phyloP scores from a whole-genome alignment of 2,329 filamentous ascomycete species.

The Furcasterigmium sp. region DNA sequence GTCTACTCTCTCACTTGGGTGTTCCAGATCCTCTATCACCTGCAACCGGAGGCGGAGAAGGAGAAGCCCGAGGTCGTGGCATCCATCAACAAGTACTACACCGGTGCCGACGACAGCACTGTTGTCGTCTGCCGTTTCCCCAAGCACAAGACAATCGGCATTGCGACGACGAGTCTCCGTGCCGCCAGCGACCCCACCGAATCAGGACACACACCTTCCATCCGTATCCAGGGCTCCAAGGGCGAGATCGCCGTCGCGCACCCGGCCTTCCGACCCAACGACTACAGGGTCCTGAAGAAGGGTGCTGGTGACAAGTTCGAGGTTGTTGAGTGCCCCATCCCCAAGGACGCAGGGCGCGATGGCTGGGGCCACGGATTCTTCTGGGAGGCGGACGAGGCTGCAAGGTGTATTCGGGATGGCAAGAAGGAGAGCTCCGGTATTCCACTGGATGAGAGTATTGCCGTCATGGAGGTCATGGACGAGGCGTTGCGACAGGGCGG shows the following conservation, averaged over 20 bases:
- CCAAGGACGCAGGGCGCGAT: constrained; percentile 39
- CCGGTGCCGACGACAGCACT: constrained; percentile 74
- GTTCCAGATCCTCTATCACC: constrained; percentile 83
- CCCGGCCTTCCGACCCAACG: constrained; percentile 63
- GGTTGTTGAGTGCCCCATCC: constrained; percentile 48
- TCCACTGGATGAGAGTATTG: constrained; percentile 70
- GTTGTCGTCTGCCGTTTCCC: constrained; percentile 75
- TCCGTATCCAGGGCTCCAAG: constrained; percentile 74
- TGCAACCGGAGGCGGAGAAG: constrained; percentile 58
- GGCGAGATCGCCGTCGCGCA: constrained; percentile 79
- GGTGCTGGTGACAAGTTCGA: constrained; percentile 40
- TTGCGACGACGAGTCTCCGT: constrained; percentile 64
- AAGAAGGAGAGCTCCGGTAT: constrained; percentile 68
- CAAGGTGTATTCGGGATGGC: constrained; percentile 69
- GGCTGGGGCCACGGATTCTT: constrained; percentile 76
- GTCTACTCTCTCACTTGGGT: constrained; percentile 89
- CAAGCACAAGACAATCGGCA: constrained; percentile 59
- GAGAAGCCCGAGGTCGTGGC: constrained; percentile 65
- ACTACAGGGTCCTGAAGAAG: constrained; percentile 58
- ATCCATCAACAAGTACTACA: constrained; percentile 67
- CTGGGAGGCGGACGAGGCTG: constrained; percentile 80
- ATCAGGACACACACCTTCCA: constrained; percentile 58
- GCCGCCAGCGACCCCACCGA: constrained; percentile 49
- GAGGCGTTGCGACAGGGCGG: constrained; percentile 47
- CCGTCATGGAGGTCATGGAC: constrained; percentile 75